Conservation (phyloP, 106 monocot genomes). For the Dendrobium huoshanense region DNA sequence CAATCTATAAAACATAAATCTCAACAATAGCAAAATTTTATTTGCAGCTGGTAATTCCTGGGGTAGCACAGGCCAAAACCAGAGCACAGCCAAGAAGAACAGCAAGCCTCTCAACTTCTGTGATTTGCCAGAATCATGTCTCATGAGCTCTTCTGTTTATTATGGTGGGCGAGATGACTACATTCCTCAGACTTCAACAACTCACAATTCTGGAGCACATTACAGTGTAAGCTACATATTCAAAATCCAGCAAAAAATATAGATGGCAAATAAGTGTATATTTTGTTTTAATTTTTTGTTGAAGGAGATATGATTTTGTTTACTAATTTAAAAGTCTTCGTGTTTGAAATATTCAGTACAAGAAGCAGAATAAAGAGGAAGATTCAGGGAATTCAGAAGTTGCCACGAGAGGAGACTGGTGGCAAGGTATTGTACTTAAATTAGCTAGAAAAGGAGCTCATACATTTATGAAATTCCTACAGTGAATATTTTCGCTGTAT, state of each 20-base stretch:
- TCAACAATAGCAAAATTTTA: background rate
- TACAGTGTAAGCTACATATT: constrained; percentile 6
- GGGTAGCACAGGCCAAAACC: constrained; percentile 7
- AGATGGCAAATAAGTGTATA: background rate
- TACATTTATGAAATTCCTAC: background rate
- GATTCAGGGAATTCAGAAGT: constrained; percentile 6
- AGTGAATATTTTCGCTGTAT: background rate
- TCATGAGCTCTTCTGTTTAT: constrained; percentile 23
- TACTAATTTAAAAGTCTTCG: background rate
- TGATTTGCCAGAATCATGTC: constrained; percentile 12
- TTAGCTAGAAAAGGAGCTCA: background rate
- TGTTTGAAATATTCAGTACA: constrained; percentile 7
- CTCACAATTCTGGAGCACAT: background rate
- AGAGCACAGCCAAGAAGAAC: background rate
- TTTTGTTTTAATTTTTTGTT: background rate
- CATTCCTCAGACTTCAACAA: background rate
- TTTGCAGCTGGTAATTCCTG: constrained; percentile 2
- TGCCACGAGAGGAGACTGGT: constrained; percentile 20
- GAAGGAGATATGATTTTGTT: background rate
- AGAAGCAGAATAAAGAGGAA: constrained; percentile 19
- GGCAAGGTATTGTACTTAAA: constrained; percentile 17
- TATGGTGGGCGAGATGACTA: constrained; percentile 21
- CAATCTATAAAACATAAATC: background rate
- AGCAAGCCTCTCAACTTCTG: background rate
- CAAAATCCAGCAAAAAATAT: background rate